phyloP scores from a whole-genome alignment of 179 eudicot genomes.

The Dionaea muscipula region DNA sequence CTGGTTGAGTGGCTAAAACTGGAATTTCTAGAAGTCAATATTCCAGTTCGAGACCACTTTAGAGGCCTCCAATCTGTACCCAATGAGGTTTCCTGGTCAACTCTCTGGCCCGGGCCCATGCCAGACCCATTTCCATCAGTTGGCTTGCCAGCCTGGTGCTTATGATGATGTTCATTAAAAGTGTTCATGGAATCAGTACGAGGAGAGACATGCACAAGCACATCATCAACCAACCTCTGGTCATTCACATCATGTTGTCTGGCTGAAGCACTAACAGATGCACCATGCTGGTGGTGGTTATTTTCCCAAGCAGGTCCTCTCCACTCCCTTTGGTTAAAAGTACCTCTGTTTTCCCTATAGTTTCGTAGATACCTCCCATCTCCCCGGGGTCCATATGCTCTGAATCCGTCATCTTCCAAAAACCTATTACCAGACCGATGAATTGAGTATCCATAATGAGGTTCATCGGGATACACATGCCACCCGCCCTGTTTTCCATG shows the following conservation, averaged over 20 bases:
- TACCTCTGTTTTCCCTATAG: constrained; percentile 40
- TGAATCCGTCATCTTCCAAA: constrained; percentile 37
- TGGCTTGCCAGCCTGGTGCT: constrained; percentile 42
- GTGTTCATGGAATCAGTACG: constrained; percentile 28
- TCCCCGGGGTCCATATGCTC: constrained; percentile 34
- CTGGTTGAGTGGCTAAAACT: constrained; percentile 54
- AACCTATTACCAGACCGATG: constrained; percentile 48
- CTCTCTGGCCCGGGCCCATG: constrained; percentile 26
- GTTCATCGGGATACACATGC: constrained; percentile 49
- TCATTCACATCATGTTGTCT: constrained; percentile 23
- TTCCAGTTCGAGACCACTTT: constrained; percentile 79
- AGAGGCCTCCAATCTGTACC: constrained; percentile 71
- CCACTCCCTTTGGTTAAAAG: constrained; percentile 50
- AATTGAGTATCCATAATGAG: constrained; percentile 35
- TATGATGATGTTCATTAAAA: constrained; percentile 27
- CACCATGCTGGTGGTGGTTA: constrained; percentile 18
- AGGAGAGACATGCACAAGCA: constrained; percentile 34
- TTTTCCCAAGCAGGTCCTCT: constrained; percentile 41
- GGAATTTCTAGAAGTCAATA: constrained; percentile 62
- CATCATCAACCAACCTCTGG: constrained; percentile 34
- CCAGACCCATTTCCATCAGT: constrained; percentile 26
- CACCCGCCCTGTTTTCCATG: constrained; percentile 74
- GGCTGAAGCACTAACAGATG: constrained; percentile 27
- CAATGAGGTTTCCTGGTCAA: constrained; percentile 40
- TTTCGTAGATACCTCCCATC: constrained; percentile 51